Evolutionary conservation across 805 yeast species (phyloP), one percentile per base, ranked within the genome.

Genomic region (Candida wancherniae): DNA sequence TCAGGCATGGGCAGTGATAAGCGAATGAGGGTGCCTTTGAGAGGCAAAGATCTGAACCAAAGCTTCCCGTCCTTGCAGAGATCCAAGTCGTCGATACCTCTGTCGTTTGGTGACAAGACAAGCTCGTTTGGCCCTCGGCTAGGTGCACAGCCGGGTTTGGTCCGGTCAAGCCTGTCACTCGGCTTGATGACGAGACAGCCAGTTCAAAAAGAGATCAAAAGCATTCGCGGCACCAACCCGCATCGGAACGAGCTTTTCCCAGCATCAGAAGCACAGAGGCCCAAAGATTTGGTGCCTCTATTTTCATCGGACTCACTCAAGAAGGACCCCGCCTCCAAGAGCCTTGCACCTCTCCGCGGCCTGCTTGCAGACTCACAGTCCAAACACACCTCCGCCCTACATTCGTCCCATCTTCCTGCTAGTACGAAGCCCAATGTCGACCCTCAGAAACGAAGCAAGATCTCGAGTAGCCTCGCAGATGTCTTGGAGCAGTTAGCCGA

Each of bases 41-140:
- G 67, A 4, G 69, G 69, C 2, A 64, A 64, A 35, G 60, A 58
- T 42, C 58, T 50, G 22, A 64, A 64, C 42, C 39, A 39, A 22
- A 39, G 40, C 12, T 24, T 50, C 16, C 56, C 58, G 6, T 35
- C 50, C 1, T 48, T 64, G 33, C 57, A 44, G 25, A 50, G 66
- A 29, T 57, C 67, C 4, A 53, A 57, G 25, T 26, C 31, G 22
- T 31, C 31, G 16, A 24, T 37, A 16, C 34, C 38, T 13, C 38
- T 31, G 36, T 31, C 34, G 18, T 22, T 31, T n/a, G 33, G 29
- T 15, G 19, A 24, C 5, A 15, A 23, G 15, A 7, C 20, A 18
- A 18, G 20, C 7, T 9, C 9, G n/a, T 28, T 19, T 6, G 16
- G 28, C 5, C 27, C 12, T 16, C 19, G 9, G 8, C 22, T 10